Evolutionary conservation across 2,329 filamentous ascomycete species (phyloP), one percentile per base, ranked within the genome.

Genomic region (Podosphaera aphanis): DNA sequence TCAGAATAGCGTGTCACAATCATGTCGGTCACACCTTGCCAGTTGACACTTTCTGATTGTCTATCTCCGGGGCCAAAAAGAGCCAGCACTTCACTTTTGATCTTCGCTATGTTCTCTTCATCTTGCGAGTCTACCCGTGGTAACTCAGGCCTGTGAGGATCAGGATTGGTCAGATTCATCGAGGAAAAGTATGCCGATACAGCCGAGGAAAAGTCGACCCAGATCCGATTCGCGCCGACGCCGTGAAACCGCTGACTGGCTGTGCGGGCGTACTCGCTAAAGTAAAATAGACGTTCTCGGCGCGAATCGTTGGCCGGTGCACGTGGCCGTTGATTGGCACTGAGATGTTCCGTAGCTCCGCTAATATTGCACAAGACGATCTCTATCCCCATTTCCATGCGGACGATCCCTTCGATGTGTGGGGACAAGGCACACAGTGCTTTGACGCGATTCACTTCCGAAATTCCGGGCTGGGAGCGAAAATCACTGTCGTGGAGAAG

Each of bases 381-480:
- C 58, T 83, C 79, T 51, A 82, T 81, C 0, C 79, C 79, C 16
- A 69, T 67, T 55, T 83, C 79, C 67, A 77, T 77, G 10, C 78
- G 68, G 2, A 83, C 59, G 19, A 81, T 63, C 0, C 74, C 76
- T 53, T 81, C 72, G n/a, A 80, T 64, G 46, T 53, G 59, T 48
- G 39, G 59, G 7, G 70, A 65, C 8, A 78, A 52, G 0, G 65
- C 58, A 57, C 79, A 83, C 27, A 44, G 43, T 2, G 25, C 43
- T n/a, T 4, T 7, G 15, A 33, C 29, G 19, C 43, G 27, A 3
- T 41, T 23, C 25, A 5, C 11, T 29, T 29, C 25, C 6, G 6
- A 6, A 29, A 11, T 11, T 29, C 25, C 25, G 25, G 25, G 25
- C 11, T 1, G 25, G 11, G 25, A 29, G 5, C 1, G 25, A 2